phyloP scores from a whole-genome alignment of 106 monocot species.

The Dioscorea zingiberensis region DNA sequence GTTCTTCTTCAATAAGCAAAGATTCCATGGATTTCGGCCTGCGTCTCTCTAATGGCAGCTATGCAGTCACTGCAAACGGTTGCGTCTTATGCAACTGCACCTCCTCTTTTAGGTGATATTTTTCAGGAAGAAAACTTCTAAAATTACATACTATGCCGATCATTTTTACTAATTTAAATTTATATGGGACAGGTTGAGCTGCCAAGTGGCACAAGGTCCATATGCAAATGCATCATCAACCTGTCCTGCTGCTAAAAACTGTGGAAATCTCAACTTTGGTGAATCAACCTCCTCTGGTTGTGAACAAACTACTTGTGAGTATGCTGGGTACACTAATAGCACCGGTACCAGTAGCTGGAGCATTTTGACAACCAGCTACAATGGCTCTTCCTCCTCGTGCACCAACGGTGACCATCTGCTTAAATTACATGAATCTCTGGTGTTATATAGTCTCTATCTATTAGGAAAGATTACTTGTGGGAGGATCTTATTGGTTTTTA shows the following conservation, averaged over 20 bases:
- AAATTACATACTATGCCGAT: no score
- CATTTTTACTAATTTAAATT: no score
- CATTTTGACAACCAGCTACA: constrained; percentile 8
- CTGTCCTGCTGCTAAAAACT: not conserved
- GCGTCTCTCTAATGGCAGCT: constrained; percentile 29
- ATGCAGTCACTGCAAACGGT: constrained; percentile 23
- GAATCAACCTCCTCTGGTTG: constrained; percentile 14
- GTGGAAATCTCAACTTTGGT: constrained; percentile 20
- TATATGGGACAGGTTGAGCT: constrained; percentile 34
- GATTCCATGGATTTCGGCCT: constrained; percentile 26
- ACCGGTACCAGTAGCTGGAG: not conserved
- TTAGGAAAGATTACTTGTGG: no score
- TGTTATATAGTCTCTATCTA: no score
- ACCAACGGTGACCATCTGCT: no score
- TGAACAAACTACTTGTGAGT: constrained; percentile 19
- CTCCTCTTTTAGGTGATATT: constrained; percentile 11
- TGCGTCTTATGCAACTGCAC: constrained; percentile 50
- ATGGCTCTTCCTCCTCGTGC: no score
- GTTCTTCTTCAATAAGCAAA: constrained; percentile 36
- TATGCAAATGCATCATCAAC: not conserved
- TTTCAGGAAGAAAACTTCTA: no score
- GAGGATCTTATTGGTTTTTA: no score
- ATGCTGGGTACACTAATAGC: constrained; percentile 29
- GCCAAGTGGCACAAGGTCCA: not conserved
- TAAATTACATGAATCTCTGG: no score